Percentiles rank a stretch among this genome's conserved stretches.
Evolutionary conservation across 2,329 filamentous ascomycete genomes (phyloP).

Genomic region (Chaetomiaceae sp.): DNA sequence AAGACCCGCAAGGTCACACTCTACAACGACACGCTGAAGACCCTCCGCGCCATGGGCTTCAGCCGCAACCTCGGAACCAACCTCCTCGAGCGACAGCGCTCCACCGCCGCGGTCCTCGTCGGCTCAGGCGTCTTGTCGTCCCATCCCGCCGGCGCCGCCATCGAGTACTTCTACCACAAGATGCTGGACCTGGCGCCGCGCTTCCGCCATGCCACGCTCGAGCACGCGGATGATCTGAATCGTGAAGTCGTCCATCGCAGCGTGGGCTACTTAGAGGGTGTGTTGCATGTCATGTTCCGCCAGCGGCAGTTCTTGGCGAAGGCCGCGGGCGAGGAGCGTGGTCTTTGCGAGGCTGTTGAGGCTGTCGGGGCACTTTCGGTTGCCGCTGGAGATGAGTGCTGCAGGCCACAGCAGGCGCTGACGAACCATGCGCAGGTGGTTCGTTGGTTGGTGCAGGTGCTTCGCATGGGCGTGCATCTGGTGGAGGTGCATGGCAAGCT

Average conservation of each 20-base stretch:
- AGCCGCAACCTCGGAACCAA: constrained; percentile 73
- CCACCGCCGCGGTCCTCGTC: constrained; percentile 63
- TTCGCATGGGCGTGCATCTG: constrained; percentile 56
- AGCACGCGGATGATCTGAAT: constrained; percentile 81
- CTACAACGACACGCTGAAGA: constrained; percentile 80
- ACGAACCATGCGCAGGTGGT: constrained; percentile 29
- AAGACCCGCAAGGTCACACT: constrained; percentile 86
- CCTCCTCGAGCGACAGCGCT: constrained; percentile 65
- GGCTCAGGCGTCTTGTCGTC: constrained; percentile 38
- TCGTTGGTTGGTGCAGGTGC: constrained; percentile 63
- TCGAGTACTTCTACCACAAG: constrained; percentile 73
- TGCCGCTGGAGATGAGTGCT: constrained; percentile 18
- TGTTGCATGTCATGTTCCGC: constrained; percentile 59
- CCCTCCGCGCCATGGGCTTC: constrained; percentile 82
- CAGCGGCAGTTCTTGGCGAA: constrained; percentile 51
- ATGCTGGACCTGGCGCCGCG: constrained; percentile 66
- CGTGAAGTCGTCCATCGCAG: constrained; percentile 72
- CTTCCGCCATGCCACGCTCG: constrained; percentile 59
- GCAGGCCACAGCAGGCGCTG: constrained; percentile 15
- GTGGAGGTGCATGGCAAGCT: constrained; percentile 62
- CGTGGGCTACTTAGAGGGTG: constrained; percentile 78
- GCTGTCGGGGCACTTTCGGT: constrained; percentile 33
- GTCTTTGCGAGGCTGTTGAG: constrained; percentile 33
- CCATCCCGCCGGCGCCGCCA: constrained; percentile 27
- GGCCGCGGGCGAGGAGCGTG: constrained; percentile 32